Conservation (phyloP, 345 rosid genomes). For the Euclidium syriacum region DNA sequence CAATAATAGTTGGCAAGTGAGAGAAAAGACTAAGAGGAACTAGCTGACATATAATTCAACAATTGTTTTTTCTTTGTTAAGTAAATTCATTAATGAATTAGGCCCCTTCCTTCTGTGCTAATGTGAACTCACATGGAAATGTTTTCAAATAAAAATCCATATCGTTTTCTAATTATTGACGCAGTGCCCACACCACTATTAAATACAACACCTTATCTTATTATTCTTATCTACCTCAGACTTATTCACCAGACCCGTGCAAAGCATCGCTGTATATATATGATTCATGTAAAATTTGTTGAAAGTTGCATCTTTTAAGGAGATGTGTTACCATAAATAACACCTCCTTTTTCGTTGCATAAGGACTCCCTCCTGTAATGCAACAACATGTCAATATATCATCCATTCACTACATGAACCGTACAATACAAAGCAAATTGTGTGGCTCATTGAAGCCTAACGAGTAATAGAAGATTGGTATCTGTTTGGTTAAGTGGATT, state of each 20-base stretch:
- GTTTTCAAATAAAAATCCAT: constrained; percentile 18
- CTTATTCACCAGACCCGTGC: constrained; percentile 17
- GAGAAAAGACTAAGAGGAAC: not conserved
- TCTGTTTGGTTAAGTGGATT: not conserved
- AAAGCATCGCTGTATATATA: not conserved
- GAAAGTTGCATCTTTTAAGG: not conserved
- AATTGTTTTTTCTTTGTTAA: not conserved
- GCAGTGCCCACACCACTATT: not conserved
- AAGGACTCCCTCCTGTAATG: not conserved
- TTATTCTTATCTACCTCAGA: not conserved
- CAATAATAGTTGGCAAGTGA: constrained; percentile 2
- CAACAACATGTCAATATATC: not conserved
- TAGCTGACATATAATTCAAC: constrained; percentile 12
- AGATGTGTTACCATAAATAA: not conserved
- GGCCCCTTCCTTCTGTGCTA: constrained; percentile 15
- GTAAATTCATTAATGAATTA: constrained; percentile 13
- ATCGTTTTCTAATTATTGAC: constrained; percentile 25
- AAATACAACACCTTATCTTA: constrained; percentile 12
- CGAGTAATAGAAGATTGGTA: not conserved
- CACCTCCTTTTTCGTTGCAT: not conserved
- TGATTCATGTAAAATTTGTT: constrained; percentile 28
- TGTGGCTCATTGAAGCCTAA: not conserved
- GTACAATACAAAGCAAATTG: not conserved
- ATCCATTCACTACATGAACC: too few relatives aligned
- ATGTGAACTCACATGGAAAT: constrained; percentile 32